Conservation (phyloP, 2,329 filamentous ascomycete genomes). For the Hypomyces perniciosus region DNA sequence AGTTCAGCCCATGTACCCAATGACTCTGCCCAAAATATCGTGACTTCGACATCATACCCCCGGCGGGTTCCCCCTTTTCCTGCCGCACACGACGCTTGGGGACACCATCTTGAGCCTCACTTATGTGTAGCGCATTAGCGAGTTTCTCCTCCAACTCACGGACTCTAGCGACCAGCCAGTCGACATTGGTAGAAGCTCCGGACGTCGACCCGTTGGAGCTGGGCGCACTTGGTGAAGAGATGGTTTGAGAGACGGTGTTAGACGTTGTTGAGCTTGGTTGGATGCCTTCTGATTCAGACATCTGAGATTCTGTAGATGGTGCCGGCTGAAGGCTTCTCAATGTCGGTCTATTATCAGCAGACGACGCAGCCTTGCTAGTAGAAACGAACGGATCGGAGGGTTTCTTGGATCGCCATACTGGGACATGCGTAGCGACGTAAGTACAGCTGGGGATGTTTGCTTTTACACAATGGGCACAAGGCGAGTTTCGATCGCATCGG, state of each 20-base stretch:
- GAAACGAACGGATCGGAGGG: background rate
- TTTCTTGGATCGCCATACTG: conserved; percentile 22
- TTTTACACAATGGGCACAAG: conserved; percentile 55
- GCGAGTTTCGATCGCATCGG: conserved; percentile 52
- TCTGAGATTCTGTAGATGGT: background rate
- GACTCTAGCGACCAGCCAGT: conserved; percentile 33
- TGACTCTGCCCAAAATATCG: conserved; percentile 45
- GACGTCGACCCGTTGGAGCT: conserved; percentile 23
- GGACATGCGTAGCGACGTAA: conserved; percentile 37
- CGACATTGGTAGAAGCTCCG: conserved; percentile 20
- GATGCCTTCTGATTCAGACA: background rate
- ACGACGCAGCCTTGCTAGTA: background rate
- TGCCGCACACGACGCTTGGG: conserved; percentile 3
- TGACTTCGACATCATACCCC: conserved; percentile 36
- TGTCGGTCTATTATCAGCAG: background rate
- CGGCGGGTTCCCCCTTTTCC: conserved; percentile 16
- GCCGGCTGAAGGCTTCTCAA: conserved; percentile 5
- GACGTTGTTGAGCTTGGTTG: background rate
- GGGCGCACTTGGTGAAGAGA: conserved; percentile 19
- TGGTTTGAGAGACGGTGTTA: background rate
- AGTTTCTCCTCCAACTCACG: conserved; percentile 40
- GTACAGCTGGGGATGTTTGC: conserved; percentile 50
- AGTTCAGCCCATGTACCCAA: conserved; percentile 40
- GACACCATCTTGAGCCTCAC: conserved; percentile 14
- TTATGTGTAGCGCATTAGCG: conserved; percentile 22